Evolutionary conservation across 257 asterid species (phyloP).

Genomic region (Lycium barbarum): DNA sequence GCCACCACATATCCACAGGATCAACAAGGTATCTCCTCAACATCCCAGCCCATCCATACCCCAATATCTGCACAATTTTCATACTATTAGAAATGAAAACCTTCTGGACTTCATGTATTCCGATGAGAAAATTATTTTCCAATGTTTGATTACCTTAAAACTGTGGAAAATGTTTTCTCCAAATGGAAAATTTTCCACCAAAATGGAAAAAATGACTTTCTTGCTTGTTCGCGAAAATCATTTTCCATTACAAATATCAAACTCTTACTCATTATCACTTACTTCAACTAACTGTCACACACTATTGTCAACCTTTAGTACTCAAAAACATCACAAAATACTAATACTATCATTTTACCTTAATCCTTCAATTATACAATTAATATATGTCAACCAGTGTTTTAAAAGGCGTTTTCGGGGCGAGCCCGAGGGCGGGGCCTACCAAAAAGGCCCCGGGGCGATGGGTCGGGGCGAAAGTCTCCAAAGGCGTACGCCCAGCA

Average conservation of each 20-base stretch:
- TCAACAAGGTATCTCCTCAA: conserved; percentile 87
- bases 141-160: not conserved
- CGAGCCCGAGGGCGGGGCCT: too few species aligned
- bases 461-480: too few species aligned
- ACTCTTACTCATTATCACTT: not conserved
- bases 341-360: not conserved
- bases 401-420: too few species aligned
- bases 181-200: not conserved
- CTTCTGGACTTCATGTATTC: not conserved
- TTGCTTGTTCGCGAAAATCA: not conserved
- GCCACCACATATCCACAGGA: conserved; percentile 99
- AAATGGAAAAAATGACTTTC: not conserved
- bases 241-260: not conserved
- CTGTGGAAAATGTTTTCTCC: not conserved
- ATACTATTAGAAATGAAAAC: not conserved
- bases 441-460: too few species aligned
- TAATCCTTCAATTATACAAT: not conserved
- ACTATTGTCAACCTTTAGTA: not conserved
- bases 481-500: too few species aligned
- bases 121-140: not conserved
- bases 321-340: not conserved
- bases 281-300: not conserved
- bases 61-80: conserved; percentile 68
- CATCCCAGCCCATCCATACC: conserved; percentile 99
- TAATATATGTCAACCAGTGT: not conserved